These are phyloP conservation scores for Colletotrichum cordylinicola DNA, from an alignment of 2,329 filamentous ascomycete genomes.

Conservation along the genomic window DNA sequence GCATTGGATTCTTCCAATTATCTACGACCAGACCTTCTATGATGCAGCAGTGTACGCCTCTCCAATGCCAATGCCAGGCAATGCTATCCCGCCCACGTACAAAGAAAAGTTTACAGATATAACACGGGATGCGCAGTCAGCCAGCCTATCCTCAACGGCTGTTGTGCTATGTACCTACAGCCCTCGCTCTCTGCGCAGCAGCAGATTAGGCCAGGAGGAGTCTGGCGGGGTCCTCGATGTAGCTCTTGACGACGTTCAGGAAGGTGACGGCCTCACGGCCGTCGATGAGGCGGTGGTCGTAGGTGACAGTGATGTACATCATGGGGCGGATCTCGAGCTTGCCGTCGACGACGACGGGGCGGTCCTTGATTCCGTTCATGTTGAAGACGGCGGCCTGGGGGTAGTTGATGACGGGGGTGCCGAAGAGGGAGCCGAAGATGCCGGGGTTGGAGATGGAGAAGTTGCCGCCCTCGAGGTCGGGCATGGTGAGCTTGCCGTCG, in stretches of 20 bases:
- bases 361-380: slow-evolving; percentile 61
- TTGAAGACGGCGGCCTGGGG: slow-evolving; percentile 71
- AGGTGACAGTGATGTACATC: slow-evolving; percentile 57
- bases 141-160: not conserved
- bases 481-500: slow-evolving; percentile 78
- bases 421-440: slow-evolving; percentile 63
- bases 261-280: slow-evolving; percentile 68
- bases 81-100: slow-evolving; percentile 1
- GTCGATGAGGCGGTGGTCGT: slow-evolving; percentile 60
- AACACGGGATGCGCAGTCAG: not conserved
- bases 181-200: not conserved
- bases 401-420: slow-evolving; percentile 77
- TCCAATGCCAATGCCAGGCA: slow-evolving; percentile 8
- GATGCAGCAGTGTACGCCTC: not conserved
- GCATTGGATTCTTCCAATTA: not conserved
- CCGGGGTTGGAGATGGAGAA: slow-evolving; percentile 84
- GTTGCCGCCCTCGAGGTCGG: slow-evolving; percentile 78
- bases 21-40: not conserved
- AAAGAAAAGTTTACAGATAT: not conserved
- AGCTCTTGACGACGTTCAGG: slow-evolving; percentile 38
- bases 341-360: slow-evolving; percentile 63
- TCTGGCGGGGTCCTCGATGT: slow-evolving; percentile 47
- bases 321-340: slow-evolving; percentile 47
- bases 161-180: not conserved
- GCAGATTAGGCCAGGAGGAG: slow-evolving; percentile 54